These are phyloP conservation scores for Daldinia sp. DNA, from an alignment of 2,329 filamentous ascomycete genomes.

Conservation along the genomic window DNA sequence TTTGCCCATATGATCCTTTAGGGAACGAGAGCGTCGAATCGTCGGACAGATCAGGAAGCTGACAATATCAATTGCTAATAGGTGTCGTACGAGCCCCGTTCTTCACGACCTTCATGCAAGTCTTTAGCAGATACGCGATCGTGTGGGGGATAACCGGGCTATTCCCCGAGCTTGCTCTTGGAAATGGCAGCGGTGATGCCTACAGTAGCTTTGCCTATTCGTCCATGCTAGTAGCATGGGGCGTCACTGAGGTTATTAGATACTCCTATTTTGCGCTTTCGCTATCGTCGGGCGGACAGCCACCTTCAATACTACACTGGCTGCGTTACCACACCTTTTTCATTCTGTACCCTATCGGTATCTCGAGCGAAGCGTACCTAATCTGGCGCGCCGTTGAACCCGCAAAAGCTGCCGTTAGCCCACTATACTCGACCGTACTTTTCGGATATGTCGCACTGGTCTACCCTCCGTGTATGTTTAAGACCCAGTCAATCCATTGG, in stretches of 20 bases:
- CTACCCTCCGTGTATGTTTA: slow-evolving; percentile 80
- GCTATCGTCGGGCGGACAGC: slow-evolving; percentile 67
- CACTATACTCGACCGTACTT: slow-evolving; percentile 73
- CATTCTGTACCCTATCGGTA: slow-evolving; percentile 91
- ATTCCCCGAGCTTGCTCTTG: slow-evolving; percentile 75
- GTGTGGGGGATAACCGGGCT: slow-evolving; percentile 85
- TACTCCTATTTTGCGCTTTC: slow-evolving; percentile 91
- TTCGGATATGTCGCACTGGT: slow-evolving; percentile 80
- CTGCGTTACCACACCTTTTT: slow-evolving; percentile 94
- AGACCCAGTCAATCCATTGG: background rate
- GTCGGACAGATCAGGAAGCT: slow-evolving; percentile 18
- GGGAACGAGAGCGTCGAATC: background rate
- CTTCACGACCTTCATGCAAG: slow-evolving; percentile 89
- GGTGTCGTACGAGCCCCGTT: slow-evolving; percentile 88
- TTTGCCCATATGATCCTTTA: background rate
- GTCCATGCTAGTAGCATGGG: slow-evolving; percentile 88
- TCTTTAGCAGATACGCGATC: slow-evolving; percentile 85
- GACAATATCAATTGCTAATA: slow-evolving; percentile 51
- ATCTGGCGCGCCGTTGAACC: slow-evolving; percentile 77
- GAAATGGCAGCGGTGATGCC: slow-evolving; percentile 41
- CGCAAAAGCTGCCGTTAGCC: slow-evolving; percentile 60
- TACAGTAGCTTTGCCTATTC: slow-evolving; percentile 64
- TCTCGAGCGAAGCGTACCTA: slow-evolving; percentile 86
- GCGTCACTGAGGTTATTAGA: slow-evolving; percentile 88
- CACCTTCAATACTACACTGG: slow-evolving; percentile 77